Percentiles rank a stretch among this genome's conserved stretches.
Conservation (phyloP, 2,329 filamentous ascomycete genomes). For the Ilyonectria mors-panacis region DNA sequence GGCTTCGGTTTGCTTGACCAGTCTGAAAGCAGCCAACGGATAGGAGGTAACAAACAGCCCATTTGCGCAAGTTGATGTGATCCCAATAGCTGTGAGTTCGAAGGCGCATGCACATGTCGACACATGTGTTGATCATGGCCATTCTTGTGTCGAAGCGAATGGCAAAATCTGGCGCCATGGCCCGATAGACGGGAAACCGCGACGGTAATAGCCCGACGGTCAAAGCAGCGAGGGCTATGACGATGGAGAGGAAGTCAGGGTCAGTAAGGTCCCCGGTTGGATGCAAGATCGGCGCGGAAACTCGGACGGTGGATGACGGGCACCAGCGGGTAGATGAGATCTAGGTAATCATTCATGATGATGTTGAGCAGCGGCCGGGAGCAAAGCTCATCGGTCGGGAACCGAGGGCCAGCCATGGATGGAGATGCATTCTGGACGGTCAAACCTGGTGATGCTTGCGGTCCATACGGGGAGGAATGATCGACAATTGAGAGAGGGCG, state of each 20-base stretch:
- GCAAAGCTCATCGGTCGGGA: conserved; percentile 47
- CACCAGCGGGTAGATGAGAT: conserved; percentile 46
- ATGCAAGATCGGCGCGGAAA: conserved; percentile 43
- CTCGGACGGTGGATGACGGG: conserved; percentile 46
- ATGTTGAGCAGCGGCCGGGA: conserved; percentile 40
- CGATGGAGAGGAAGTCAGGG: conserved; percentile 44
- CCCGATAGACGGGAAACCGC: conserved; percentile 43
- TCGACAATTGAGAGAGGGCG: conserved; percentile 15
- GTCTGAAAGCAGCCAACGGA: conserved; percentile 53
- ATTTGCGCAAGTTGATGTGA: conserved; percentile 52
- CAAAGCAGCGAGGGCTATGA: conserved; percentile 44
- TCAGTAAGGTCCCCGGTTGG: conserved; percentile 44
- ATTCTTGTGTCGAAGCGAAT: conserved; percentile 44
- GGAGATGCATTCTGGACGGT: conserved; percentile 18
- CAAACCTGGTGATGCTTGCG: conserved; percentile 11
- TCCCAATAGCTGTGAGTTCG: conserved; percentile 46
- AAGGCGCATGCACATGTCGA: conserved; percentile 43
- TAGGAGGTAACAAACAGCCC: conserved; percentile 52
- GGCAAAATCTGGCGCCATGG: conserved; percentile 36
- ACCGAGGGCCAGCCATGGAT: background rate
- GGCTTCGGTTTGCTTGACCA: conserved; percentile 53
- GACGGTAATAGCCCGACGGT: conserved; percentile 48
- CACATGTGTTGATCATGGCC: conserved; percentile 46
- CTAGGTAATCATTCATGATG: conserved; percentile 46
- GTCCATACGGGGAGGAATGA: conserved; percentile 16